These are phyloP conservation scores for Rhynchosporium graminicola DNA, from an alignment of 2,329 filamentous ascomycete species.

Conservation along the genomic window DNA sequence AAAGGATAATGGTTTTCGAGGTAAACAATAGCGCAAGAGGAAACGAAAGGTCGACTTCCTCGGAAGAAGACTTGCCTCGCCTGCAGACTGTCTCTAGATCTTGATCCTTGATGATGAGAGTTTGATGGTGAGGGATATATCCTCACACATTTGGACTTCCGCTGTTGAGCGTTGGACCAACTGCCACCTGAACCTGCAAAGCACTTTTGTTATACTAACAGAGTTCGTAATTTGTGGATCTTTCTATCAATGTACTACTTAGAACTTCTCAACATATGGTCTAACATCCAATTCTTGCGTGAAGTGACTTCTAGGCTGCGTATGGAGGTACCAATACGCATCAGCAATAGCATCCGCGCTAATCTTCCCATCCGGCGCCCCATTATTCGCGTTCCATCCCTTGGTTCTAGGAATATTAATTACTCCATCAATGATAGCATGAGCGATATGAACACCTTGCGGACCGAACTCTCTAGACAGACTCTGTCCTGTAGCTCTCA, in stretches of 20 bases:
- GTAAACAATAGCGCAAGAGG: slow-evolving; percentile 91
- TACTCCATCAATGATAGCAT: slow-evolving; percentile 80
- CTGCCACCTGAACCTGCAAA: no score
- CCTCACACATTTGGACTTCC: background rate
- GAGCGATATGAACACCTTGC: slow-evolving; percentile 78
- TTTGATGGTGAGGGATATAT: slow-evolving; percentile 75
- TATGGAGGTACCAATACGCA: slow-evolving; percentile 75
- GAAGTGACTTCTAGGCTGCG: slow-evolving; percentile 75
- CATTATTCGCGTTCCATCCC: slow-evolving; percentile 48
- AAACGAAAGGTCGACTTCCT: slow-evolving; percentile 52
- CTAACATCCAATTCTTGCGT: slow-evolving; percentile 81
- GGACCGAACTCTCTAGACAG: slow-evolving; percentile 84
- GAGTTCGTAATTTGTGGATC: no score
- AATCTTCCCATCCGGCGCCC: slow-evolving; percentile 63
- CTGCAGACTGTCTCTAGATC: slow-evolving; percentile 78
- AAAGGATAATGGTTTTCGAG: slow-evolving; percentile 71
- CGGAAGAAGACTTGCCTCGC: slow-evolving; percentile 57
- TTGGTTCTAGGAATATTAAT: slow-evolving; percentile 79
- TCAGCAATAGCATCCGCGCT: slow-evolving; percentile 80
- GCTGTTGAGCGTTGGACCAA: background rate
- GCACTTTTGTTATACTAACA: no score
- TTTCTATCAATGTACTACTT: slow-evolving; percentile 6
- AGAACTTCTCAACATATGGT: slow-evolving; percentile 78
- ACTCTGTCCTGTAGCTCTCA: slow-evolving; percentile 71
- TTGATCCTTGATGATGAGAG: slow-evolving; percentile 64